Evolutionary conservation across 129 eudicot species (phyloP), one percentile per base, ranked within the genome.

Genomic region (Glebionis coronaria): DNA sequence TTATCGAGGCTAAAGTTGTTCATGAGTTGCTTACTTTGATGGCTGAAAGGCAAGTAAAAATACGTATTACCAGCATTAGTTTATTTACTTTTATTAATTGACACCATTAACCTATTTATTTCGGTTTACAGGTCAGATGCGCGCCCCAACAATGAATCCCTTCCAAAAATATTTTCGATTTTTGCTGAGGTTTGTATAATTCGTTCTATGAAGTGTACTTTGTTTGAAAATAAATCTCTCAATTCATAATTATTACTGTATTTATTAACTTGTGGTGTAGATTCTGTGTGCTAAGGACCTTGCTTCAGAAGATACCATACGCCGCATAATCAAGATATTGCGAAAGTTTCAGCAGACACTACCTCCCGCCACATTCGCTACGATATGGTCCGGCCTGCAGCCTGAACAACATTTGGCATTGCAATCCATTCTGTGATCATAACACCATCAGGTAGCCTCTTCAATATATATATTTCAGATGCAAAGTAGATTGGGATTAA

Each of bases 1-100:
- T 88, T n/a, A 84, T 93, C 53, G 95, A 93, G 78, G 98, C 99
- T 73, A 93, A 93, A 83, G 95, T 76, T 80, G 99, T 93, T 65
- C 99, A 93, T 63, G 99, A 93, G 71, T 95, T 86, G 72, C 99
- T 93, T 60, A 86, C 97, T 75, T 84, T 90, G 18, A 93, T 93
- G 99, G 95, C 89, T 4, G 99, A 93, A 82, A 86, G 97, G 99
- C 81, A 77, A 55, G 67, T 13, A 4, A 29, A 23, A 38, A 23
- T 46, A 50, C 65, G 8, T 11, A 21, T 1, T 15, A 3, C 28
- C 21, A 59, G 38, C n/a, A 49, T 31, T 50, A 3, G 6, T 12
- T 10, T 18, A 28, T 16, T 18, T 12, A 16, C 12, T 14, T 12
- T 4, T 12, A 12, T 40, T 4, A 23, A 23, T 23, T 4, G 38